A percentile compares a stretch with the other conserved stretches of the same genome.
phyloP scores from a whole-genome alignment of 768 basidiomycete genomes.

The Russula olivacea region DNA sequence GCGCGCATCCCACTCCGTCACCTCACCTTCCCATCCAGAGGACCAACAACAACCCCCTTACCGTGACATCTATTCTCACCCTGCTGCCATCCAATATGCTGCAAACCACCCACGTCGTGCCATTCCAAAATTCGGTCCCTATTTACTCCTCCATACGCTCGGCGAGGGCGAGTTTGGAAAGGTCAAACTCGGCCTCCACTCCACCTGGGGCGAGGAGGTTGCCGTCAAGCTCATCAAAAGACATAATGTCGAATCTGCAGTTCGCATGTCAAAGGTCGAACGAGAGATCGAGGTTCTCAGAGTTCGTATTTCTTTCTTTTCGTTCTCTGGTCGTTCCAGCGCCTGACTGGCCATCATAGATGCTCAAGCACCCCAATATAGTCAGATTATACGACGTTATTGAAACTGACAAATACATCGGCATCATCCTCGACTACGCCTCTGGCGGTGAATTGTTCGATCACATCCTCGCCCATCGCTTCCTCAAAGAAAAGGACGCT shows the following conservation, averaged over 20 bases:
- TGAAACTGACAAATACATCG: conserved; percentile 99
- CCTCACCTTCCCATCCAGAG: conserved; percentile 45
- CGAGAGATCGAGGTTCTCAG: conserved; percentile 95
- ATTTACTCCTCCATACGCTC: conserved; percentile 89
- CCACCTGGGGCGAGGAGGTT: conserved; percentile 94
- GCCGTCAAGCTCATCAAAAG: conserved; percentile 95
- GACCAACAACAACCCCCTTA: conserved; percentile 40
- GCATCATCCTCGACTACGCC: conserved; percentile 97
- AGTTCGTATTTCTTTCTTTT: conserved; percentile 45
- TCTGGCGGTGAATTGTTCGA: conserved; percentile 98
- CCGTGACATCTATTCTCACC: conserved; percentile 77
- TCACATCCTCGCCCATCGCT: conserved; percentile 96
- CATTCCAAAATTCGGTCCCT: conserved; percentile 92
- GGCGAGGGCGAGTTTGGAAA: conserved; percentile 99
- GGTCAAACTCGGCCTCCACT: conserved; percentile 95
- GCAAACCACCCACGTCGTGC: conserved; percentile 78
- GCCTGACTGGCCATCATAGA: conserved; percentile 41
- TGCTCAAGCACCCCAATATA: conserved; percentile 95
- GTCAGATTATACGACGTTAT: conserved; percentile 98
- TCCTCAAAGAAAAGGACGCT: conserved; percentile 91
- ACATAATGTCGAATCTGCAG: conserved; percentile 81
- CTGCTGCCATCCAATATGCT: conserved; percentile 77
- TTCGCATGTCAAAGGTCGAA: conserved; percentile 92
- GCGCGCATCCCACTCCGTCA: conserved; percentile 68
- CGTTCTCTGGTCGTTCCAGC: conserved; percentile 10